Evolutionary conservation across 306 rosid species (phyloP).

Genomic region (Citrullus colocynthis): DNA sequence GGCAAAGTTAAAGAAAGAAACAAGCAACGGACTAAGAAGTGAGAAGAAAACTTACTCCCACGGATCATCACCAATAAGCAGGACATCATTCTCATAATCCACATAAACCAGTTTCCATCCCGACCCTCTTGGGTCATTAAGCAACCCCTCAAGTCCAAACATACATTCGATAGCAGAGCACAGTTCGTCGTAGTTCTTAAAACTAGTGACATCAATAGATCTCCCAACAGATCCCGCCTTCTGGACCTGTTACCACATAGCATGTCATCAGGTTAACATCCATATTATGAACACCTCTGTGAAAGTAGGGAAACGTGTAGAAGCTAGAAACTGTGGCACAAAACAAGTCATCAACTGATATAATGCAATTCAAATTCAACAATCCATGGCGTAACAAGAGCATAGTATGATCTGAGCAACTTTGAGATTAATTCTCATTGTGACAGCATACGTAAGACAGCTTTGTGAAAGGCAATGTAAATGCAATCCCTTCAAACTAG

Average conservation of each 20-base stretch:
- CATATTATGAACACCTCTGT: background rate
- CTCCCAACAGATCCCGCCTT: slow-evolving; percentile 95
- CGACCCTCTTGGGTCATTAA: slow-evolving; percentile 73
- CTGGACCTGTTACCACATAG: slow-evolving; percentile 47
- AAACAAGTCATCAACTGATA: background rate
- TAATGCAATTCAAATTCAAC: background rate
- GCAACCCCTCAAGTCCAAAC: slow-evolving; percentile 87
- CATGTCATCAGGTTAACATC: background rate
- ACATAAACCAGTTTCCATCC: slow-evolving; percentile 92
- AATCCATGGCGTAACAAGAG: background rate
- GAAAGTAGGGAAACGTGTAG: background rate
- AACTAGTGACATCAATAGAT: slow-evolving; percentile 76
- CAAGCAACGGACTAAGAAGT: no score
- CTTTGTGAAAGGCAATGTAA: background rate
- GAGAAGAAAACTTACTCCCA: slow-evolving; percentile 64
- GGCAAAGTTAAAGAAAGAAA: background rate
- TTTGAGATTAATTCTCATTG: background rate
- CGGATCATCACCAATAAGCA: slow-evolving; percentile 92
- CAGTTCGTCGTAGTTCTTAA: slow-evolving; percentile 64
- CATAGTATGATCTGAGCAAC: background rate
- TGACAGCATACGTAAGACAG: background rate
- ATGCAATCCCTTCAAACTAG: background rate
- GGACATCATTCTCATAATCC: slow-evolving; percentile 80
- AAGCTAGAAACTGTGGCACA: background rate
- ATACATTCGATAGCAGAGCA: slow-evolving; percentile 75